Base-by-base conservation (phyloP, 805 yeast genomes). In the Huiozyma sinensis region DNA sequence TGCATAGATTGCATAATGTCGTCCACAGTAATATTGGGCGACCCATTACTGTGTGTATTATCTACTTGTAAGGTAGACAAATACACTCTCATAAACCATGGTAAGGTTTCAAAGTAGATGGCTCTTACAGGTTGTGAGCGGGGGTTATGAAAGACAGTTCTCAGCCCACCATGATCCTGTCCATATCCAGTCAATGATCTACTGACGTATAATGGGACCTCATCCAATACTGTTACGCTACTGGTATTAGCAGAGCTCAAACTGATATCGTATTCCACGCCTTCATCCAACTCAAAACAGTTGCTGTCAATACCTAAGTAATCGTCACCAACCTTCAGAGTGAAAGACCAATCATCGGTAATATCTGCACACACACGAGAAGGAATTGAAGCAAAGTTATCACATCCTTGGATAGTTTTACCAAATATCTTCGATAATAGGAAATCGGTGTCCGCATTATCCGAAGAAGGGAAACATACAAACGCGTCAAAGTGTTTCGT, bases 131-230 rank as follows among this genome's bases (percentile, higher is more conserved):
- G 63, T 5, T 65, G 61, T 6, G 65, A 51, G 0, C 77, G 65
- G 1, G 87, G 84, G 58, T 90, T 92, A n/a, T 67, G 66, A 54
- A 90, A 73, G 8, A 79, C 83, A 0, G 83, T 75, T 57, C 96
- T 78, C 48, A 90, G 70, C 0, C 95, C 96, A 45, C 97, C 97
- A 47, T 77, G 72, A 56, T 87, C 96, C 59, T 84, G 95, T 1
- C 95, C 88, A 56, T 81, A 82, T 0, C 97, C 97, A 0, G 95
- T 86, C 43, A 90, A 71, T 0, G 97, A 84, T 48, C 98, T 74
- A 17, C 92, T 81, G 0, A 83, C 94, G 44, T 58, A 61, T 2
- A 92, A 66, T 1, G 92, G 92, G 0, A 87, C 86, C 1, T 56
- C 49, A 1, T 57, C 61, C 0, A 68, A 49, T 0, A 69, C 66